Conservation (phyloP, 192 early-diverging fungal genomes). For the Umbelopsis ramanniana region DNA sequence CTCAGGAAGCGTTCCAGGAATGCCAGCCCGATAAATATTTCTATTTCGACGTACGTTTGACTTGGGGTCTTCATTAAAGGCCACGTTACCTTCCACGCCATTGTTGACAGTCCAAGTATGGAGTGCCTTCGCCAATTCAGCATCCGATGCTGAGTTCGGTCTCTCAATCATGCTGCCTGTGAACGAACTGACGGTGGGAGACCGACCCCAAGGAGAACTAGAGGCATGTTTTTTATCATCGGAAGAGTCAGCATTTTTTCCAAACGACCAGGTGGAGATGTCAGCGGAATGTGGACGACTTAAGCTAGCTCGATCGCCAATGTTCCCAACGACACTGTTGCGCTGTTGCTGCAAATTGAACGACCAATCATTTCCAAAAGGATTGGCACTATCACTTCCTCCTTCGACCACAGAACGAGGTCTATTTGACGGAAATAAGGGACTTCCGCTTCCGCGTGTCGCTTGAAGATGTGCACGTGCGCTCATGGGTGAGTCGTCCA, state of each 20-base stretch:
- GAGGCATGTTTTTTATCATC: slow-evolving; percentile 13
- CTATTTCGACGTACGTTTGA: slow-evolving; percentile 34
- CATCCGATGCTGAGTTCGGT: slow-evolving; percentile 52
- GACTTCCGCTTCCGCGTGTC: slow-evolving; percentile 3
- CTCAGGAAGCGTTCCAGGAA: slow-evolving; percentile 38
- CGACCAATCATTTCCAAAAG: slow-evolving; percentile 9
- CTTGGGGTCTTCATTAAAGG: slow-evolving; percentile 33
- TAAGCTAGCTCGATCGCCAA: slow-evolving; percentile 35
- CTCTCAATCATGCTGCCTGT: slow-evolving; percentile 39
- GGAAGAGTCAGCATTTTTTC: slow-evolving; percentile 3
- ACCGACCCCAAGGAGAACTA: slow-evolving; percentile 27
- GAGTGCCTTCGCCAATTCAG: slow-evolving; percentile 41
- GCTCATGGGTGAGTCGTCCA: slow-evolving; percentile 14
- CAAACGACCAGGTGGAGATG: slow-evolving; percentile 32
- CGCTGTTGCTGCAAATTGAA: slow-evolving; percentile 14
- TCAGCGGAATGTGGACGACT: slow-evolving; percentile 31
- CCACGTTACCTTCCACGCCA: slow-evolving; percentile 29
- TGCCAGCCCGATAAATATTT: slow-evolving; percentile 22
- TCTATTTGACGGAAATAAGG: slow-evolving; percentile 4
- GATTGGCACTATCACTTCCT: slow-evolving; percentile 14
- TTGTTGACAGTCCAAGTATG: slow-evolving; percentile 35
- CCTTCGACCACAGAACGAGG: slow-evolving; percentile 42
- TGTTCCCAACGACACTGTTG: slow-evolving; percentile 25
- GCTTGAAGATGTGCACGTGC: slow-evolving; percentile 15
- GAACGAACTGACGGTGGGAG: slow-evolving; percentile 23